Conservation (phyloP, 768 basidiomycete genomes). For the Tephrocybe sp. region DNA sequence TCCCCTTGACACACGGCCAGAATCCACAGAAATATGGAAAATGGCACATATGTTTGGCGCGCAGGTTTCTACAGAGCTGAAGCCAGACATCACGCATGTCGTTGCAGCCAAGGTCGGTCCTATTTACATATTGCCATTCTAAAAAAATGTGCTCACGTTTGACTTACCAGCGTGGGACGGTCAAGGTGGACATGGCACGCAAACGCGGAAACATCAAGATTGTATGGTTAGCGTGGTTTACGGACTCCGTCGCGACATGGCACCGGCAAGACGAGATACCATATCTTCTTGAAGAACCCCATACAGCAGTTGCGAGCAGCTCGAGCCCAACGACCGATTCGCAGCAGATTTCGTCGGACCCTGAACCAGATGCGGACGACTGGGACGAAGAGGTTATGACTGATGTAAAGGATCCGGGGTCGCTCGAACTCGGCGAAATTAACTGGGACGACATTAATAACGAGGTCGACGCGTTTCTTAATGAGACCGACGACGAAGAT, state of each 20-base stretch:
- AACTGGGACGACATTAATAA: constrained; percentile 84
- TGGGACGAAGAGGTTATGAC: constrained; percentile 48
- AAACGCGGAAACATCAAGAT: constrained; percentile 76
- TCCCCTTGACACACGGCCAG: constrained; percentile 79
- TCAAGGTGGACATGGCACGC: constrained; percentile 85
- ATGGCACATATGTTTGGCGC: constrained; percentile 90
- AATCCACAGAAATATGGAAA: constrained; percentile 82
- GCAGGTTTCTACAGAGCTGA: constrained; percentile 67
- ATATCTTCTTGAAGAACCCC: constrained; percentile 69
- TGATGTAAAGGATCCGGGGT: constrained; percentile 27
- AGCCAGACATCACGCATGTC: constrained; percentile 75
- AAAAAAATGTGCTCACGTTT: not conserved
- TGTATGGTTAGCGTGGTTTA: constrained; percentile 89
- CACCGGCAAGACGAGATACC: constrained; percentile 70
- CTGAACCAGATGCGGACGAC: constrained; percentile 66
- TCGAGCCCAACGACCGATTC: constrained; percentile 34
- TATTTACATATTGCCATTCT: not conserved
- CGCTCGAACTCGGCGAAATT: constrained; percentile 57
- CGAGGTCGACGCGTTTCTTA: constrained; percentile 86
- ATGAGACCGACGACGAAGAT: constrained; percentile 70
- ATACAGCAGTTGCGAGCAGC: constrained; percentile 29
- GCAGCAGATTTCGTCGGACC: constrained; percentile 59
- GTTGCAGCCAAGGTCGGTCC: constrained; percentile 79
- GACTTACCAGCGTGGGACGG: constrained; percentile 71
- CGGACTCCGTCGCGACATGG: constrained; percentile 90